These are phyloP conservation scores for Uromyces viciae-fabae DNA, from an alignment of 1,284 basidiomycete genomes.

Conservation along the genomic window DNA sequence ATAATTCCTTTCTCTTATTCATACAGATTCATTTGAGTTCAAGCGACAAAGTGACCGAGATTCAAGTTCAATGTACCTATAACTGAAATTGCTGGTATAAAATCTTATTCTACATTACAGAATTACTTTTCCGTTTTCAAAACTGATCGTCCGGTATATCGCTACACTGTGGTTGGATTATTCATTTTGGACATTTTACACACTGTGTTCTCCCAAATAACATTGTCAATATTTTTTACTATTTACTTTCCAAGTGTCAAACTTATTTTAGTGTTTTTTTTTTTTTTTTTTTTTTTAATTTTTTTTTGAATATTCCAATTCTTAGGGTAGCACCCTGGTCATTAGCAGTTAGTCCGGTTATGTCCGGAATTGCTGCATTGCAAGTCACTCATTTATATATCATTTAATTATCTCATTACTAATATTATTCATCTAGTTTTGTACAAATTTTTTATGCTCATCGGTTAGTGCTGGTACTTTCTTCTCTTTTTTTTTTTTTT, in stretches of 20 bases:
- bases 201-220: conserved; percentile 25
- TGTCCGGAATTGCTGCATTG: conserved; percentile 29
- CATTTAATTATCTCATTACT: not conserved
- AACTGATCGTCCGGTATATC: conserved; percentile 29
- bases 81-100: not conserved
- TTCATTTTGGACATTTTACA: conserved; percentile 28
- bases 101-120: not conserved
- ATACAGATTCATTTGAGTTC: too few relatives aligned
- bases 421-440: not conserved
- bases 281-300: not conserved
- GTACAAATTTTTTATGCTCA: conserved; percentile 40
- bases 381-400: not conserved
- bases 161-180: conserved; percentile 18
- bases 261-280: not conserved
- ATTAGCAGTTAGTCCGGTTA: conserved; percentile 21
- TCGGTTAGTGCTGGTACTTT: conserved; percentile 8
- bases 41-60: too few relatives aligned
- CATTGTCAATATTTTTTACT: conserved; percentile 18
- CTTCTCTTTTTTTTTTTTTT: not conserved
- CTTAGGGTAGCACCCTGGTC: conserved; percentile 6
- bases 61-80: not conserved
- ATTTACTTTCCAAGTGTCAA: not conserved
- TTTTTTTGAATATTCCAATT: not conserved
- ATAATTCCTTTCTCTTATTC: not conserved
- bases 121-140: conserved; percentile 38